A percentile compares a stretch with the other conserved stretches of the same genome.
These are phyloP conservation scores for Tulasnella sp. DNA, from an alignment of 768 basidiomycete genomes.

Conservation along the genomic window DNA sequence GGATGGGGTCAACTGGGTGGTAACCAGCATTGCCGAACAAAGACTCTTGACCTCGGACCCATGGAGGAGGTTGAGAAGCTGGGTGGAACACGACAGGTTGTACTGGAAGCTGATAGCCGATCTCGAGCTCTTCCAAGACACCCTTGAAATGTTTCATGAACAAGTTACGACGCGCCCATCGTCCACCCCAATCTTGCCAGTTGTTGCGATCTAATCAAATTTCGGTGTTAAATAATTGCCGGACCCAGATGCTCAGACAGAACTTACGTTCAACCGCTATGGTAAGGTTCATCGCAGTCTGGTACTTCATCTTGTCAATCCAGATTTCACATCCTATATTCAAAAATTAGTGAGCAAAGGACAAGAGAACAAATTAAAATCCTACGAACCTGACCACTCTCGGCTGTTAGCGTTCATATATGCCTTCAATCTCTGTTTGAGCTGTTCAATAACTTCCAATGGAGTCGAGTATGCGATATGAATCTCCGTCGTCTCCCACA, in stretches of 20 bases:
- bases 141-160: conserved; percentile 68
- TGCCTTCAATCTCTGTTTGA: conserved; percentile 42
- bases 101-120: conserved; percentile 55
- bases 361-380: not conserved
- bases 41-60: not conserved
- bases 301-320: conserved; percentile 67
- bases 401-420: conserved; percentile 51
- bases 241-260: conserved; percentile 1
- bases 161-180: conserved; percentile 53
- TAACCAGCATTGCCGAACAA: conserved; percentile 8
- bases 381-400: conserved; percentile 41
- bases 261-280: conserved; percentile 60
- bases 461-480: conserved; percentile 58
- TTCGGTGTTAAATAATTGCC: not conserved
- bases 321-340: conserved; percentile 13
- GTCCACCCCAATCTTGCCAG: conserved; percentile 80
- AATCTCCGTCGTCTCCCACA: conserved; percentile 63
- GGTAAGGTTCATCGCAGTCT: conserved; percentile 53
- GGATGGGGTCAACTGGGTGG: conserved; percentile 1
- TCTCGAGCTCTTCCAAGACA: conserved; percentile 58
- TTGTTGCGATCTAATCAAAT: conserved; percentile 48
- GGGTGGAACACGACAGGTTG: conserved; percentile 41
- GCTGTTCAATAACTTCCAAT: conserved; percentile 50
- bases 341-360: not conserved
- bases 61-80: conserved; percentile 14